phyloP scores from a whole-genome alignment of 73 alveolate species.

The Paramecium octaurelia region DNA sequence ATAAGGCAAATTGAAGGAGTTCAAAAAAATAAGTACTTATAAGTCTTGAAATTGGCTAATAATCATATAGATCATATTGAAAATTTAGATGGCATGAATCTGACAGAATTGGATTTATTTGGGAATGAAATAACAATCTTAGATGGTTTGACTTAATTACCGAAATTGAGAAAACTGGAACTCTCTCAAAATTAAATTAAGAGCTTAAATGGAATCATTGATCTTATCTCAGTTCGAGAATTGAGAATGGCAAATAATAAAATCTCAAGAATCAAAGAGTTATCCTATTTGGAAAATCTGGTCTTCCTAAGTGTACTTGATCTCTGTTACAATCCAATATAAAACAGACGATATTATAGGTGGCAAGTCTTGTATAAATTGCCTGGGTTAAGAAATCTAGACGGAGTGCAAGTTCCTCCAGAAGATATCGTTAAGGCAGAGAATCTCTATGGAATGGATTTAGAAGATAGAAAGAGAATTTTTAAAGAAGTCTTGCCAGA shows the following conservation, averaged over 20 bases:
- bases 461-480: constrained; percentile 84
- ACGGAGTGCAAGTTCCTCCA: constrained; percentile 81
- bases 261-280: constrained; percentile 74
- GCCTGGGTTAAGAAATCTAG: constrained; percentile 88
- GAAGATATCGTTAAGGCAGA: constrained; percentile 95
- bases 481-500: constrained; percentile 82
- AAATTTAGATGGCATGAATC: constrained; percentile 79
- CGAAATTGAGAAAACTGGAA: constrained; percentile 79
- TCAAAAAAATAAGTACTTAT: constrained; percentile 70
- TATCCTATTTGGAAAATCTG: constrained; percentile 75
- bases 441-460: constrained; percentile 90
- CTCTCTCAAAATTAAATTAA: constrained; percentile 72
- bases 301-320: constrained; percentile 87
- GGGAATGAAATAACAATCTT: constrained; percentile 64
- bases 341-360: constrained; percentile 85
- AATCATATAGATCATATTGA: constrained; percentile 81
- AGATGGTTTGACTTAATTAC: constrained; percentile 65
- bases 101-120: constrained; percentile 68
- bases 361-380: constrained; percentile 76
- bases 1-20: constrained; percentile 79
- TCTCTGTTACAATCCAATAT: constrained; percentile 82
- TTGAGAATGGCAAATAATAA: constrained; percentile 71
- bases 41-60: constrained; percentile 76
- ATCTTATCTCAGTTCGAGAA: constrained; percentile 70
- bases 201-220: constrained; percentile 81